Percentiles rank a stretch among this genome's conserved stretches.
phyloP scores from a whole-genome alignment of 2,329 filamentous ascomycete genomes.

The Phaeophleospora eucalypticola region DNA sequence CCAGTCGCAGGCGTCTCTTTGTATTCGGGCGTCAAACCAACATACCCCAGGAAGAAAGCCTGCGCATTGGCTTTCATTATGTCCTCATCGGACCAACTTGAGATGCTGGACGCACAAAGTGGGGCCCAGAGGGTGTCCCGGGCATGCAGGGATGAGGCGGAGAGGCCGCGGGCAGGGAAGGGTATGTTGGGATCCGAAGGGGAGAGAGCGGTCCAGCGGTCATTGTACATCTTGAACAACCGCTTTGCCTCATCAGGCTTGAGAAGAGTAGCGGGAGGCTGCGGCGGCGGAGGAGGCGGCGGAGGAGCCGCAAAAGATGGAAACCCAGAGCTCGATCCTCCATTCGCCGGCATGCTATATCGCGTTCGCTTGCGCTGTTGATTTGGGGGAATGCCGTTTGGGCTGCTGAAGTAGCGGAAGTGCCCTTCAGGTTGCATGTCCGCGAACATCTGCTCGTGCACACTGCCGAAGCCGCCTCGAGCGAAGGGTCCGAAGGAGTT shows the following conservation, averaged over 20 bases:
- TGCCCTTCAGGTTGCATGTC: constrained; percentile 11
- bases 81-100: constrained; percentile 30
- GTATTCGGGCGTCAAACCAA: constrained; percentile 24
- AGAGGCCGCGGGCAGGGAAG: constrained; percentile 29
- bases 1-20: constrained; percentile 20
- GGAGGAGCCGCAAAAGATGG: constrained; percentile 11
- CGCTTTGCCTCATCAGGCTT: constrained; percentile 25
- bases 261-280: constrained; percentile 22
- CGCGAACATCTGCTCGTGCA: constrained; percentile 17
- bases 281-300: constrained; percentile 17
- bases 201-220: constrained; percentile 26
- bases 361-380: constrained; percentile 16
- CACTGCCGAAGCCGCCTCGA: constrained; percentile 6
- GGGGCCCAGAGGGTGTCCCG: constrained; percentile 27
- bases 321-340: constrained; percentile 4
- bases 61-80: constrained; percentile 32
- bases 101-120: constrained; percentile 14
- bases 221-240: constrained; percentile 27
- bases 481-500: constrained; percentile 13
- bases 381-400: constrained; percentile 9
- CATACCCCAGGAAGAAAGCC: constrained; percentile 30
- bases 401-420: constrained; percentile 20
- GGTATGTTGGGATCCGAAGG: constrained; percentile 26
- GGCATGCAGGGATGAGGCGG: constrained; percentile 21
- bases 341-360: constrained; percentile 10